Conservation (phyloP, 495 filamentous ascomycete species). For the Penicillium goetzii region DNA sequence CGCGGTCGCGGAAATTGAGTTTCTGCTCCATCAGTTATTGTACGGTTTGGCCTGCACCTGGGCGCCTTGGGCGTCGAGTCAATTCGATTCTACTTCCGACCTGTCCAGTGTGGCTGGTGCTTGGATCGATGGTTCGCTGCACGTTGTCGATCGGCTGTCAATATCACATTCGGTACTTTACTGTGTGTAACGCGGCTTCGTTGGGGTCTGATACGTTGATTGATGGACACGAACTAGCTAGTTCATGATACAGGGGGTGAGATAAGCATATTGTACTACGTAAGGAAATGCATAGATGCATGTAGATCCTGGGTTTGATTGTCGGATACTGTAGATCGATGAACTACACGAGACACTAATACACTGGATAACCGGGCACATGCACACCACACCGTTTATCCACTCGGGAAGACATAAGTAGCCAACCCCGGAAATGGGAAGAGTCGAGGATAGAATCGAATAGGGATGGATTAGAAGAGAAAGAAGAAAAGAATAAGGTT, state of each 20-base stretch:
- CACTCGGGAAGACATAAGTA: background rate
- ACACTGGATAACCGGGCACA: background rate
- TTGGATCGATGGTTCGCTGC: constrained; percentile 10
- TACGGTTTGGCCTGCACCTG: background rate
- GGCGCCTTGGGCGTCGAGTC: background rate
- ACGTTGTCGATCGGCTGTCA: constrained; percentile 7
- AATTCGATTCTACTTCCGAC: background rate
- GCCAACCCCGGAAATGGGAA: background rate
- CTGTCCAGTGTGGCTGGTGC: constrained; percentile 8
- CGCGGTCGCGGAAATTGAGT: background rate
- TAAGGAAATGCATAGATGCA: background rate
- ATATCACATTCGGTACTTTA: background rate
- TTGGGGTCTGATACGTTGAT: background rate
- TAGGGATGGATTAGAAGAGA: background rate
- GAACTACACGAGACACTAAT: background rate
- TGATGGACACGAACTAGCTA: background rate
- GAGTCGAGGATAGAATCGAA: background rate
- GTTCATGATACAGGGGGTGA: background rate
- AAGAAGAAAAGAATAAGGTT: background rate
- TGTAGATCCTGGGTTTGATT: background rate
- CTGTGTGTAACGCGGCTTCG: background rate
- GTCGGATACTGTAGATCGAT: background rate
- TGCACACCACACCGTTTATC: background rate
- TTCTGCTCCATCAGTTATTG: background rate
- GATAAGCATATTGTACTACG: background rate